Base-by-base conservation (phyloP, 140 eudicot genomes). In the Anethum foeniculum region DNA sequence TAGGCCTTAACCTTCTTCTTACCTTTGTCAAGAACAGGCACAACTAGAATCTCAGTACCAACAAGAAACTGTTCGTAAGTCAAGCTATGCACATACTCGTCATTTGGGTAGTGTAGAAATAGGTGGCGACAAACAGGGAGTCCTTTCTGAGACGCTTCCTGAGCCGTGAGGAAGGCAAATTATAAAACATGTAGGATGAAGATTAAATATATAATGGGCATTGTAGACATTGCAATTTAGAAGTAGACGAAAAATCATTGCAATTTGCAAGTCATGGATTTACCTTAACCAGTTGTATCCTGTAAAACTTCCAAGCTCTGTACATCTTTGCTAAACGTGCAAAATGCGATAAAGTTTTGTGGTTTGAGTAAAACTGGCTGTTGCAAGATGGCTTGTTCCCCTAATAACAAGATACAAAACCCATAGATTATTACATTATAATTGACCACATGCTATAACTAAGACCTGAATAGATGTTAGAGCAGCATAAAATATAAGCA, bases 271-370 rank as follows among this genome's bases (percentile, higher is more conserved):
- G 62, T 81, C 71, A 25, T 74, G 51, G 47, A 47, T 60, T 85
- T 46, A 95, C 99, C 97, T 95, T 86, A 10, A 95, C 93, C 1
- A 93, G 98, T 77, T 92, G 98, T 77, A 89, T 83, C 84, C 99
- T 81, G 90, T 92, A 95, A 79, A 95, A 95, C 76, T 87, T 91
- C 99, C 99, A 95, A 64, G 99, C 99, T 89, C 88, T 93, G 89
- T 89, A 95, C 81, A 95, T 91, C 84, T 93, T 95, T 7, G 99
- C 98, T 68, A 89, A 86, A 30, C 98, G 93, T 49, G 93, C 93
- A 71, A 95, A 95, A 82, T 95, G 99, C 47, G 91, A 88, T 85
- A 95, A 81, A 3, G 93, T 91, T 80, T 81, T 89, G 84, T 89
- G 85, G 81, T 89, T 95, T 7, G 99, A 88, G 89, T 95, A 95